Evolutionary conservation across 2,329 filamentous ascomycete species (phyloP).

Genomic region (Hypoxylon sp.): DNA sequence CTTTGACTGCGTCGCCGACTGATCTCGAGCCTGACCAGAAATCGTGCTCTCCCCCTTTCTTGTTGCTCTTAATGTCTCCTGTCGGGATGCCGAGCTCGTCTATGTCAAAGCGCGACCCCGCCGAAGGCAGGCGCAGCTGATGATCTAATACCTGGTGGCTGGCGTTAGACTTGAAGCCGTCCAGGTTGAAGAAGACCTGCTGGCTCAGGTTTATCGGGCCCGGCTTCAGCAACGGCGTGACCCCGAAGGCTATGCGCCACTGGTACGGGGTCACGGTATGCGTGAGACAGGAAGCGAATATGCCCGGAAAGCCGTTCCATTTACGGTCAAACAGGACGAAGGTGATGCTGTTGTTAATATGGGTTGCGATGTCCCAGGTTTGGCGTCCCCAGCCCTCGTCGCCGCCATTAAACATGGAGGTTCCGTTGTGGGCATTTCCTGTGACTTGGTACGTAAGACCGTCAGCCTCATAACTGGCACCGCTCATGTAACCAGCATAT

Average conservation of each 20-base stretch:
- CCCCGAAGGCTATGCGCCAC: neutral
- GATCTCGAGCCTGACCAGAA: neutral
- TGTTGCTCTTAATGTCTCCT: neutral
- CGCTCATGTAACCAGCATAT: neutral
- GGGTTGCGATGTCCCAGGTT: neutral
- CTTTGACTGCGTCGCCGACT: neutral
- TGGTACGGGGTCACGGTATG: neutral
- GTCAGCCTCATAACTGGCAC: neutral
- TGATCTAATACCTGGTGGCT: neutral
- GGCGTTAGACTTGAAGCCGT: neutral
- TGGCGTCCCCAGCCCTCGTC: neutral
- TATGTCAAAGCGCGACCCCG: neutral
- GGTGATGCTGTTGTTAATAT: neutral
- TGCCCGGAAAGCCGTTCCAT: neutral
- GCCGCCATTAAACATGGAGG: neutral
- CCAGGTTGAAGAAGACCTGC: neutral
- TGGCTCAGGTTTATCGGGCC: neutral
- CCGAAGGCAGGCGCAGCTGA: neutral
- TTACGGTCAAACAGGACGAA: neutral
- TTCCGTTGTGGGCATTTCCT: neutral
- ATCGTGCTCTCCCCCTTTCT: neutral
- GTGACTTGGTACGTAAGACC: neutral
- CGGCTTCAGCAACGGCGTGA: neutral
- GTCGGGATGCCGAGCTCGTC: neutral
- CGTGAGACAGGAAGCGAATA: neutral